phyloP scores from a whole-genome alignment of 495 filamentous ascomycete species.

The Talaromyces wortmannii region DNA sequence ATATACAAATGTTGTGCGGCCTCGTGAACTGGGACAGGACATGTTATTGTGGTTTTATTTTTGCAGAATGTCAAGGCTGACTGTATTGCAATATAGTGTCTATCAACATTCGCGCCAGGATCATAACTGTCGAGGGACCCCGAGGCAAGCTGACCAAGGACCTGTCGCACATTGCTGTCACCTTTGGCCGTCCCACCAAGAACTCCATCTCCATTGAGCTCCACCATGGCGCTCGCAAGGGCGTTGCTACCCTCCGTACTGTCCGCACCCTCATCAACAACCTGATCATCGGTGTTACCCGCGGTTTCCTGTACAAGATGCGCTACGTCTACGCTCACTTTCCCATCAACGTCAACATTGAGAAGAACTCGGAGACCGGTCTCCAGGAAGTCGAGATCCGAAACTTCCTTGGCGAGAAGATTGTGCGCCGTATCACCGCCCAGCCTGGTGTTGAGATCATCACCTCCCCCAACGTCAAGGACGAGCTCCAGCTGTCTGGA shows the following conservation, averaged over 20 bases:
- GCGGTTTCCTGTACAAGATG: constrained; percentile 99
- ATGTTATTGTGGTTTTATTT: neutral
- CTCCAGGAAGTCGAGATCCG: constrained; percentile 90
- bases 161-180: constrained; percentile 90
- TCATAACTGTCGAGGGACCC: constrained; percentile 93
- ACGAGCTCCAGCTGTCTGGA: constrained; percentile 86
- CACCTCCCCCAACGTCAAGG: constrained; percentile 86
- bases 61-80: neutral
- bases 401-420: constrained; percentile 99
- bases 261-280: constrained; percentile 97
- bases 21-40: neutral
- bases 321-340: constrained; percentile 99
- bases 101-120: constrained; percentile 88
- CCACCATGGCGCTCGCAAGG: constrained; percentile 96
- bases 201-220: constrained; percentile 88
- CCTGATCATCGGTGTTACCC: constrained; percentile 94
- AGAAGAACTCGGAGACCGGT: constrained; percentile 90
- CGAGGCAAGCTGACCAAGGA: constrained; percentile 94
- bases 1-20: neutral
- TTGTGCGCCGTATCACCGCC: constrained; percentile 85
- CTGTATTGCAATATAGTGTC: constrained; percentile 58
- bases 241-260: constrained; percentile 93
- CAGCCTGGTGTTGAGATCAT: constrained; percentile 83
- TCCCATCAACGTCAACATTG: constrained; percentile 99
- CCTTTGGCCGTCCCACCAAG: constrained; percentile 78